Base-by-base conservation (phyloP, 139 green algal species). In the Mychonastes homosphaera region DNA sequence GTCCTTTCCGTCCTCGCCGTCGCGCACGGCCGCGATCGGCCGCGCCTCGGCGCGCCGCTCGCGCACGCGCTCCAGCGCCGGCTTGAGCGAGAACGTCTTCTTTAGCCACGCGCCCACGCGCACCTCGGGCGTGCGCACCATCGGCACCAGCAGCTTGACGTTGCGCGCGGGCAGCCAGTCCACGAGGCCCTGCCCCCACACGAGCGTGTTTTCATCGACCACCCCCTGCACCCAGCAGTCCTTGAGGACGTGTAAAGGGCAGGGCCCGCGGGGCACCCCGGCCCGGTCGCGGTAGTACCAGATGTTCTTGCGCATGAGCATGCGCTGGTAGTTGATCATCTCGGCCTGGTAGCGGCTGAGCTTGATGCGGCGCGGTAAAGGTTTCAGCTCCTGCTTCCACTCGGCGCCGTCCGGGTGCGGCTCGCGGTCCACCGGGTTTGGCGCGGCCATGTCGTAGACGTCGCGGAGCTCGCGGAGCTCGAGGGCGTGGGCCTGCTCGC, bases 121-220 rank as follows among this genome's bases (percentile, higher is more conserved):
- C 32, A 85, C 78, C 72, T 96, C 88, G 9, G 82, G 60, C 3
- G 88, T 96, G 8, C 87, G 61, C 24, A 96, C 83, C 69, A 92
- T 84, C 13, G 84, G 69, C 38, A 95, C 72, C 57, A 96, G 74
- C 33, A 88, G 88, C 47, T 85, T 74, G 36, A 96, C 81, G 58
- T 96, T 96, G 30, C 75, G 76, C 10, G 81, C 67, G 15, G 88
- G 88, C 43, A 96, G 77, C 79, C 82, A 96, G 72, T 96, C 88
- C 21, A 71, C 67, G 16, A 96, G 73, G 18, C 88, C 78, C 75
- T 95, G 84, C 15, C 88, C 88, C 88, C 88, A 96, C 33, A 96
- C 74, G 41, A 96, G 76, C 34, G 88, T 96, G 77, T 93, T 84
- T 56, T 94, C 85, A 55, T 94, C 88, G 24, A 96, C 84, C 18